Evolutionary conservation across 2,329 filamentous ascomycete genomes (phyloP), one percentile per base, ranked within the genome.

Genomic region (Paracoccidioides lutzii): DNA sequence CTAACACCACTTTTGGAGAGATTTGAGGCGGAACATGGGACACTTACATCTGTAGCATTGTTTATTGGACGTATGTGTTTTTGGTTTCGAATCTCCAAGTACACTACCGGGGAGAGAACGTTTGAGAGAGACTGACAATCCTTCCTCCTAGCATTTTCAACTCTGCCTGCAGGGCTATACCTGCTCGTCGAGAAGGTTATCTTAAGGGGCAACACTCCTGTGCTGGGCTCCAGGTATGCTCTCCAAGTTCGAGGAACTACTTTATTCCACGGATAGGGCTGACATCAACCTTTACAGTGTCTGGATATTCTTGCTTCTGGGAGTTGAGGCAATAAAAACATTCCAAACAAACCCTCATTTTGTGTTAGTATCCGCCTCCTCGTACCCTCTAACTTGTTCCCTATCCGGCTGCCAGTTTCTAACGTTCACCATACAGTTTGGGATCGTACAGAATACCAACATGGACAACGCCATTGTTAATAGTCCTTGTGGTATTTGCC

Each of bases 21-120:
- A 59, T 98, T 97, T 71, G 93, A 98, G 74, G 81, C 82, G 59
- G 91, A 96, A 69, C 84, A 94, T 70, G 93, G 93, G 53, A 97
- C 91, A 6, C 76, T 97, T 66, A 88, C 88, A 32, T 86, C 89
- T n/a, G 69, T 95, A 60, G 82, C 88, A 40, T 77, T 97, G 53
- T 96, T 97, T 70, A 82, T 93, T 65, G 93, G 93, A 56, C 90
- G 90, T 95, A 77, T 76, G 90, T 80, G 44, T 37, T 28, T 35
- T 1, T 41, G 1, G 7, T 14, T 40, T 40, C 50, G 22, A 22
- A 22, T 22, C 22, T 22, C 22, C 22, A 22, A 22, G 22, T 22
- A 22, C 22, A 22, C 22, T 22, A 22, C 22, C 22, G 22, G 22
- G 22, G 22, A 22, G 22, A 22, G 22, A 22, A 22, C 22, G 22